These are phyloP conservation scores for Prunus persica DNA, from an alignment of 306 rosid genomes.

Conservation along the genomic window Prunus_persica_NCBIv2 NC_034011.1:4624001-4624500, in stretches of 20 bases:
- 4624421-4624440: neutral
- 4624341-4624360: neutral
- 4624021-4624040: neutral
- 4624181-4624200: too few relatives aligned
- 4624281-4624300: neutral
- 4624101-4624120: neutral
- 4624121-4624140: slow-evolving; percentile 4
- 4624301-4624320: neutral
- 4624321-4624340: neutral
- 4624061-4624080: neutral
- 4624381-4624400: too few relatives aligned
- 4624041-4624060: neutral
- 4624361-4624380: neutral
- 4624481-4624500: neutral
- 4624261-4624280: neutral
- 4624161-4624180: neutral
- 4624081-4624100: neutral
- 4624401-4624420: neutral
- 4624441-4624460: neutral
- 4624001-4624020: too few relatives aligned
- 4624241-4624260: neutral
- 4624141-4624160: neutral
- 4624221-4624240: neutral
- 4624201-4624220: neutral
- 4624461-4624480: neutral